phyloP scores from a whole-genome alignment of 1,139 yeast genomes.

The Yamadazyma conglobata region DNA sequence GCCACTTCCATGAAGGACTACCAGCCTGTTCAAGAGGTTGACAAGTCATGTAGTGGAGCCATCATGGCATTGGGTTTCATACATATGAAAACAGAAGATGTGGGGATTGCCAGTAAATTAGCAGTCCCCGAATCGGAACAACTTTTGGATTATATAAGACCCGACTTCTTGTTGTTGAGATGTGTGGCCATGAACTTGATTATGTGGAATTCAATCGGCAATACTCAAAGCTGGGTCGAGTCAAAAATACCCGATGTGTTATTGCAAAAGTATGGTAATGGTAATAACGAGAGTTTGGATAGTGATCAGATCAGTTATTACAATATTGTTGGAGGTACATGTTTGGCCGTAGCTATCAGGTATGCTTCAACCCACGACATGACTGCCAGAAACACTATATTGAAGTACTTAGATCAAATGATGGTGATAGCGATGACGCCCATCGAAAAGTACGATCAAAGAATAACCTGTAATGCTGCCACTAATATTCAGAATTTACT shows the following conservation, averaged over 20 bases:
- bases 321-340: slow-evolving; percentile 70
- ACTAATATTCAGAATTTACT: slow-evolving; percentile 57
- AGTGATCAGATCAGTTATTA: slow-evolving; percentile 65
- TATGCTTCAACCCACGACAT: slow-evolving; percentile 68
- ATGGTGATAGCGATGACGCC: slow-evolving; percentile 50
- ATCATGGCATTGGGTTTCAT: slow-evolving; percentile 72
- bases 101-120: slow-evolving; percentile 60
- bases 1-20: slow-evolving; percentile 66
- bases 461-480: slow-evolving; percentile 55
- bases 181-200: slow-evolving; percentile 67
- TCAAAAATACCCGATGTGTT: slow-evolving; percentile 49
- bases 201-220: slow-evolving; percentile 69
- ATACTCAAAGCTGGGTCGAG: slow-evolving; percentile 58
- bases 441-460: slow-evolving; percentile 55
- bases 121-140: slow-evolving; percentile 60
- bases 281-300: slow-evolving; percentile 30
- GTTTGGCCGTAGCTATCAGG: slow-evolving; percentile 71
- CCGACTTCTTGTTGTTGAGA: slow-evolving; percentile 71
- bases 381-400: slow-evolving; percentile 55
- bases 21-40: slow-evolving; percentile 62
- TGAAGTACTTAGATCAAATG: slow-evolving; percentile 60
- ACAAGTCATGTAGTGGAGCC: slow-evolving; percentile 80
- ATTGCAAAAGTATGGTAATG: slow-evolving; percentile 24
- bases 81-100: slow-evolving; percentile 65
- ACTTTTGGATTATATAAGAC: slow-evolving; percentile 69